These are phyloP conservation scores for Xylaria nigripes DNA, from an alignment of 495 filamentous ascomycete genomes.

Conservation along the genomic window DNA sequence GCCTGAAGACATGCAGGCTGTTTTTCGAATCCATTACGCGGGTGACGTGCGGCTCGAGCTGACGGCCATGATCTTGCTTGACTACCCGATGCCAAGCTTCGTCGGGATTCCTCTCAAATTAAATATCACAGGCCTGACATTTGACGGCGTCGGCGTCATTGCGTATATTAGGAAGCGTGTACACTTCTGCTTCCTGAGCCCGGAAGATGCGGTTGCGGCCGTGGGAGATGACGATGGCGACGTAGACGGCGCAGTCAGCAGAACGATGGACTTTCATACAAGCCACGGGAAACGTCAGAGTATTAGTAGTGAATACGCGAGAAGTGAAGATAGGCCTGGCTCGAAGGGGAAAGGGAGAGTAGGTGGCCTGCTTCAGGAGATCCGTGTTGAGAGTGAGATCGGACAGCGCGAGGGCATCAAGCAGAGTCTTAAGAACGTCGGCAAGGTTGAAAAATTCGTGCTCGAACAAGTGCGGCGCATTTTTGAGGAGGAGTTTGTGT, in stretches of 20 bases:
- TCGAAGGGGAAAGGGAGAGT: constrained; percentile 37
- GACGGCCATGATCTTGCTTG: constrained; percentile 88
- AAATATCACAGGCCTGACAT: constrained; percentile 87
- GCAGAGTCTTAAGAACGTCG: constrained; percentile 93
- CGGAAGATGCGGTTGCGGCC: constrained; percentile 73
- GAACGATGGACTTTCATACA: constrained; percentile 10
- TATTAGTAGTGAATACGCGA: background rate
- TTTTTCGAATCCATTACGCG: constrained; percentile 79
- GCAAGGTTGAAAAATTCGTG: constrained; percentile 96
- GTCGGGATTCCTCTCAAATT: constrained; percentile 86
- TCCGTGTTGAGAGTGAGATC: constrained; percentile 94
- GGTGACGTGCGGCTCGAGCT: constrained; percentile 79
- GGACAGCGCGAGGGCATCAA: constrained; percentile 83
- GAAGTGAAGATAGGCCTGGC: constrained; percentile 4
- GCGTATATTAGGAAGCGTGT: constrained; percentile 77
- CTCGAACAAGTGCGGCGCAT: constrained; percentile 93
- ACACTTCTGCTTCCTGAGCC: constrained; percentile 86
- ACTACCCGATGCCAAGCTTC: constrained; percentile 96
- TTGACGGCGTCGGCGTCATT: constrained; percentile 86
- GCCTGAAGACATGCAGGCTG: constrained; percentile 73
- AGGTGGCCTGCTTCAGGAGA: constrained; percentile 78
- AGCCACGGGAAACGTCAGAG: constrained; percentile 15
- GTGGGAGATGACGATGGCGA: constrained; percentile 45
- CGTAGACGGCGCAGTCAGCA: constrained; percentile 26
- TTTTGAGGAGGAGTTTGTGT: constrained; percentile 97